Conservation (phyloP, 2,329 filamentous ascomycete species). For the Penicillium sp. region DNA sequence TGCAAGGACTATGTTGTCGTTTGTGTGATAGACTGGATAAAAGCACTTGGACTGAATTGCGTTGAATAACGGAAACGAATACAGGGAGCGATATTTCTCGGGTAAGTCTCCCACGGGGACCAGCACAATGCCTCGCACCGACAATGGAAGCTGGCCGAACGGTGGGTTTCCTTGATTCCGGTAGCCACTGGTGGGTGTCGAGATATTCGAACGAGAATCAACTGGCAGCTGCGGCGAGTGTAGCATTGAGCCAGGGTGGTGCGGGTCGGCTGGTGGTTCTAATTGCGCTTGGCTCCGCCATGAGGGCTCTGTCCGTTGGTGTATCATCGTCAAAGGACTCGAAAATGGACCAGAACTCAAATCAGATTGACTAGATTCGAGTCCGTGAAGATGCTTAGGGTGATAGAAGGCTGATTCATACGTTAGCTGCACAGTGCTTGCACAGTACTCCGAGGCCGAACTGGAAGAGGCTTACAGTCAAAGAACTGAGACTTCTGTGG, state of each 20-base stretch:
- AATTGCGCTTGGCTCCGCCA: constrained; percentile 5
- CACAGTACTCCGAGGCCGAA: background rate
- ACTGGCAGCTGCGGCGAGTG: background rate
- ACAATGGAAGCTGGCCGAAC: constrained; percentile 31
- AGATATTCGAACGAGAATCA: background rate
- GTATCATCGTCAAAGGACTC: constrained; percentile 35
- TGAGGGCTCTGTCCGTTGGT: constrained; percentile 2
- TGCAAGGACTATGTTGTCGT: constrained; percentile 76
- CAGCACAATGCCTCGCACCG: constrained; percentile 61
- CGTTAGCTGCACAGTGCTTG: background rate
- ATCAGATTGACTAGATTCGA: constrained; percentile 33
- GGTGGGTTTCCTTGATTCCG: constrained; percentile 1
- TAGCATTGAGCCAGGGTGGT: constrained; percentile 1
- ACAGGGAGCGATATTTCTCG: constrained; percentile 68
- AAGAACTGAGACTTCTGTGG: constrained; percentile 33
- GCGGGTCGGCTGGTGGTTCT: background rate
- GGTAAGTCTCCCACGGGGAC: constrained; percentile 63
- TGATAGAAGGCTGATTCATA: constrained; percentile 21
- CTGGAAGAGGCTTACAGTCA: constrained; percentile 25
- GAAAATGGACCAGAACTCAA: constrained; percentile 24
- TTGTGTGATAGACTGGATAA: constrained; percentile 61
- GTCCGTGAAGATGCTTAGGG: constrained; percentile 23
- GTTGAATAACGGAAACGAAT: constrained; percentile 76
- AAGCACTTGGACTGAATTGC: constrained; percentile 83
- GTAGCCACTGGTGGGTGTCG: background rate